Evolutionary conservation across 257 asterid species (phyloP), one percentile per base, ranked within the genome.

Genomic region (Ballota nigra): DNA sequence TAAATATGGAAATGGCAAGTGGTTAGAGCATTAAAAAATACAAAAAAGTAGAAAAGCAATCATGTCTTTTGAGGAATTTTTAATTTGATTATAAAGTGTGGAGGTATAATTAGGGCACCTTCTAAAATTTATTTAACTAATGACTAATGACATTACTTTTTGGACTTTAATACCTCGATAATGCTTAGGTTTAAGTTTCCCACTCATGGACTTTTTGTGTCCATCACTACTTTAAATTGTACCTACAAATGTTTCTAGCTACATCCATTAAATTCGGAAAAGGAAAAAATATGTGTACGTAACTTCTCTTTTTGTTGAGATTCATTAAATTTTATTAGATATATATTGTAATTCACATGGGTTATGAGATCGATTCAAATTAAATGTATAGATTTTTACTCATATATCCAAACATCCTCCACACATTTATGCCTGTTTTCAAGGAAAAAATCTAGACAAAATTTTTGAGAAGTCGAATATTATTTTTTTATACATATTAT

Each of bases 71-170:
- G 68, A 83, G 72, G 84, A 78, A 74, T 63, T 16, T 57, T 73
- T n/a, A n/a, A 43, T 43, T 51, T 49, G 62, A 71, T 78, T 64
- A 23, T 63, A 77, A 77, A 73, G 82, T 58, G 47, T 79, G 73
- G 63, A 53, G 69, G 78, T 70, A 77, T 83, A 62, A 87, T 87
- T 77, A 69, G 74, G 69, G 83, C 86, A 83, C 82, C 79, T 74
- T 76, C 75, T 64, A 47, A 55, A 26, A 34, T 34, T 61, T 53
- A 45, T 45, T 45, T 45, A 45, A 45, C 20, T 20, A 64, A 2
- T 28, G 18, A 43, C 28, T 24, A 8, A 8, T 64, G 45, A 15
- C 34, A 11, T 45, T 64, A 41, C 69, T 47, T 73, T 69, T 53
- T 55, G 20, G 51, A 62, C 63, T 52, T 72, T 65, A 18, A 18